Conservation (phyloP, 148 eudicot genomes). For the Persicaria tinctoria region DNA sequence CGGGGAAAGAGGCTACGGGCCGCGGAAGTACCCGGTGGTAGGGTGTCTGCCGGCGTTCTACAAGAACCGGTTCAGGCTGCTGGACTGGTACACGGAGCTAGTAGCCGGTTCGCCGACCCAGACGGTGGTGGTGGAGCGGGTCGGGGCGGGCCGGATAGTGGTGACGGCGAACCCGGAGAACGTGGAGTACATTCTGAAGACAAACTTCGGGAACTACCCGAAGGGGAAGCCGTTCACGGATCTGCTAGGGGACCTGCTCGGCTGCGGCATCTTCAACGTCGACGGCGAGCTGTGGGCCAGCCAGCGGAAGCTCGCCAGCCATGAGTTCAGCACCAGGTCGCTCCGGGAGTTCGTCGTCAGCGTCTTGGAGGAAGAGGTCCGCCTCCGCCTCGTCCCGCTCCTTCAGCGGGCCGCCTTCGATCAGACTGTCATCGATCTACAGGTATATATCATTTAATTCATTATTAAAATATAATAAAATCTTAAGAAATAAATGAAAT, state of each 20-base stretch:
- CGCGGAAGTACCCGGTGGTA: conserved; percentile 1
- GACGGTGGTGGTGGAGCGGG: conserved; percentile 1
- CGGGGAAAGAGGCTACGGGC: not conserved
- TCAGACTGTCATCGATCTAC: conserved; percentile 47
- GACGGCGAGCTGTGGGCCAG: conserved; percentile 67
- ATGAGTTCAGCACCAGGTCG: conserved; percentile 59
- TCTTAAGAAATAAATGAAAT: too few species aligned
- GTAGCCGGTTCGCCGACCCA: not conserved
- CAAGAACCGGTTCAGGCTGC: conserved; percentile 11
- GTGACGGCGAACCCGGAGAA: conserved; percentile 14
- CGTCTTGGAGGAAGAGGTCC: conserved; percentile 47
- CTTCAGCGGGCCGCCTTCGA: conserved; percentile 33
- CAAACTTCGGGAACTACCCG: conserved; percentile 7
- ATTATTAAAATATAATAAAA: too few species aligned
- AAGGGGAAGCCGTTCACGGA: conserved; percentile 15
- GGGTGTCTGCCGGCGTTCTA: conserved; percentile 10
- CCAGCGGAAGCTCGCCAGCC: conserved; percentile 72
- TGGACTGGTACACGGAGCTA: conserved; percentile 9
- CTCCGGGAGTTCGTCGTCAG: conserved; percentile 52
- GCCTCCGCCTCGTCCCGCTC: conserved; percentile 44
- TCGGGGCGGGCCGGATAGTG: conserved; percentile 10
- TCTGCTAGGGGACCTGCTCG: conserved; percentile 6
- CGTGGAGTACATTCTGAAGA: conserved; percentile 8
- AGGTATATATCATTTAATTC: conserved; percentile 21
- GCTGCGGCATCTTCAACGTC: conserved; percentile 9